Base-by-base conservation (phyloP, 2,329 filamentous ascomycete species). In the Clarireedia paspali region DNA sequence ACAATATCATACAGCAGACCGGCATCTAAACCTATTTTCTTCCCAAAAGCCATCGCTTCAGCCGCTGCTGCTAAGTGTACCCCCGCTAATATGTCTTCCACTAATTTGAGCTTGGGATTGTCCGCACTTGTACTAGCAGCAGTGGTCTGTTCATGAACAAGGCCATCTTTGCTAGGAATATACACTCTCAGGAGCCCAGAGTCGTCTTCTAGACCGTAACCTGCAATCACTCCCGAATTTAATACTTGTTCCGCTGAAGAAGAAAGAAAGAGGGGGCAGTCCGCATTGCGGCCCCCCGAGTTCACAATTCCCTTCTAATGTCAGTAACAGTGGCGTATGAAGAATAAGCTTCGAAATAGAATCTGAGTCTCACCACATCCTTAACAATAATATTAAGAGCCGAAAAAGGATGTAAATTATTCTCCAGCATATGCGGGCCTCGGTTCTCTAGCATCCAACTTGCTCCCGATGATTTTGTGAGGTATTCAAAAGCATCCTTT, bases 361-460 rank as follows among this genome's bases (percentile, higher is more conserved):
- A 34, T 34, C 30, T 34, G 30, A 34, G 5, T 34, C 65, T 47
- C 54, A 69, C 69, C 66, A 72, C 66, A 52, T 72, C 68, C 45
- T 71, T 68, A 2, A 70, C 63, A 23, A 72, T 34, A 5, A 71
- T 71, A 38, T 67, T 63, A 4, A 75, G 59, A 0, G 72, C 68
- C 6, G 68, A 70, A n/a, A 65, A 60, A 6, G 70, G 63, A 5
- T 64, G 66, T 67, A 75, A 76, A 61, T 80, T 75, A 56, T 77
- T 74, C n/a, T 72, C 71, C 38, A 83, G 66, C 70, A 80, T 77
- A 62, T 77, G 75, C 44, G 75, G 74, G 6, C 75, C 77, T n/a
- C 79, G 70, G 61, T 81, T 77, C 62, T 77, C 76, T 67, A 81
- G 82, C 71, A 82, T 80, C 73, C 77, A 81, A 61, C 75, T 76